Evolutionary conservation across 208 protist genomes (phyloP).

Genomic region (Trypanosoma scelopori): DNA sequence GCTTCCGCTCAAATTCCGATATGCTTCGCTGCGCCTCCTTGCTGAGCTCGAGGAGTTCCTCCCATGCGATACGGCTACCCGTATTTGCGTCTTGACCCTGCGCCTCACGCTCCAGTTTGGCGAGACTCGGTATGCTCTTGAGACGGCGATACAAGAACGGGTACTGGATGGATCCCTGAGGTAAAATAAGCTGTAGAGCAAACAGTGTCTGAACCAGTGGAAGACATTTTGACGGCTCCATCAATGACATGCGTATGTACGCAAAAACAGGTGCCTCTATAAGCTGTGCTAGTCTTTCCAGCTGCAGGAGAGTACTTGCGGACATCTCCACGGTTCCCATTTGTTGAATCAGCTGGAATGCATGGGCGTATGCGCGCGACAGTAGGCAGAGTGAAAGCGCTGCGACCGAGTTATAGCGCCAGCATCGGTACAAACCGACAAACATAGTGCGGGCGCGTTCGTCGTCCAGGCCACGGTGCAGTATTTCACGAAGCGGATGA

Average conservation of each 20-base stretch:
- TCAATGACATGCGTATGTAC: conserved; percentile 88
- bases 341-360: conserved; percentile 49
- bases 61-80: conserved; percentile 4
- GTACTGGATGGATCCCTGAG: conserved; percentile 91
- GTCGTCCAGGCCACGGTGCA: conserved; percentile 44
- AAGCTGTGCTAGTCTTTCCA: conserved; percentile 96
- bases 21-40: conserved; percentile 26
- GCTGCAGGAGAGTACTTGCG: conserved; percentile 89
- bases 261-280: conserved; percentile 96
- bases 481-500: conserved; percentile 62
- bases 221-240: conserved; percentile 79
- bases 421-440: conserved; percentile 66
- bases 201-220: conserved; percentile 93
- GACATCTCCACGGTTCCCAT: conserved; percentile 88
- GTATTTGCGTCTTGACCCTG: background rate
- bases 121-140: conserved; percentile 33
- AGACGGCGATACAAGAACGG: conserved; percentile 47
- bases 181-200: conserved; percentile 96
- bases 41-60: conserved; percentile 18
- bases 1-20: conserved; percentile 26
- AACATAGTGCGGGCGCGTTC: conserved; percentile 53
- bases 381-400: conserved; percentile 93
- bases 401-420: conserved; percentile 91
- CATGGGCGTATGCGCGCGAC: conserved; percentile 82
- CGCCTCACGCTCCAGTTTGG: conserved; percentile 31